Percentiles rank a stretch among this genome's conserved stretches.
phyloP scores from a whole-genome alignment of 257 asterid species.

The Lycium barbarum region DNA sequence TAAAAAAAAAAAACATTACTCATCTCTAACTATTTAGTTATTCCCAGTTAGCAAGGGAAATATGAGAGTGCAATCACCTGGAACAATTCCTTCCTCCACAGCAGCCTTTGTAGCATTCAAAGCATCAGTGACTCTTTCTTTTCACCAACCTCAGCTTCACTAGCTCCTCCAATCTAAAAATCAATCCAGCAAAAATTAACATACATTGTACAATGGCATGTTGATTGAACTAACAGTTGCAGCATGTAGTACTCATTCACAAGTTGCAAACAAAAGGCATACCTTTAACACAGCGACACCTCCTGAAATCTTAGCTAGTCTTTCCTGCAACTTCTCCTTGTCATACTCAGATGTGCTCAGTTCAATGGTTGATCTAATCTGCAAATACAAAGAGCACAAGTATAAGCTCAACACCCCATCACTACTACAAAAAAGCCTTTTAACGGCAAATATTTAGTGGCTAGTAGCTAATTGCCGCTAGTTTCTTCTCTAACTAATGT shows the following conservation, averaged over 20 bases:
- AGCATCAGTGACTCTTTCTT: constrained; percentile 95
- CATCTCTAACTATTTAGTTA: background rate
- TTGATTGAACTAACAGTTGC: background rate
- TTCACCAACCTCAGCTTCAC: constrained; percentile 96
- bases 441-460: no score
- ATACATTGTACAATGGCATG: background rate
- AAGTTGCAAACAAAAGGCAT: background rate
- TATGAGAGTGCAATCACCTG: constrained; percentile 51
- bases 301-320: constrained; percentile 95
- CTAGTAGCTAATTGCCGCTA: no score
- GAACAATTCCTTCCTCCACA: constrained; percentile 95
- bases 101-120: constrained; percentile 97
- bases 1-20: background rate
- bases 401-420: background rate
- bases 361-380: constrained; percentile 82
- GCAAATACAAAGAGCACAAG: constrained; percentile 27
- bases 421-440: no score
- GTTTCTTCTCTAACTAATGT: no score
- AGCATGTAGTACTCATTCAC: background rate
- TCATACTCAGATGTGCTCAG: constrained; percentile 87
- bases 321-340: constrained; percentile 92
- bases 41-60: background rate
- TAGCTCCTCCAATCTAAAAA: constrained; percentile 92
- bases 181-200: background rate
- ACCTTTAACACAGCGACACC: constrained; percentile 98